Evolutionary conservation across 768 basidiomycete species (phyloP).

Genomic region (Mycena venus): DNA sequence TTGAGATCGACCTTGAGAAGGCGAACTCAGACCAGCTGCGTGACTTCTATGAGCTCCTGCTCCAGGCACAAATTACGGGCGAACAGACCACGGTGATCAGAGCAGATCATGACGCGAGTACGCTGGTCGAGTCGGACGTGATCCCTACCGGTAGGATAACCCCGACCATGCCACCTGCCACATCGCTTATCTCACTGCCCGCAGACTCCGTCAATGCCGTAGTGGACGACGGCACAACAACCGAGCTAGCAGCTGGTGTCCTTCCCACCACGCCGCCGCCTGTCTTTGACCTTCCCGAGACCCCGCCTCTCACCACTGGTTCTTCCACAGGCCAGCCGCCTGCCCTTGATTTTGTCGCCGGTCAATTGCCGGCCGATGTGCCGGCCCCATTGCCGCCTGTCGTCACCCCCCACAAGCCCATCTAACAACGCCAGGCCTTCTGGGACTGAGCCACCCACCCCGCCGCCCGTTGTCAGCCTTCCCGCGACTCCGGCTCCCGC

Average conservation of each 20-base stretch:
- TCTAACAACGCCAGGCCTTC: not conserved
- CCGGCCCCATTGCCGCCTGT: no score
- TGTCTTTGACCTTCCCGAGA: not conserved
- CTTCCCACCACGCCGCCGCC: not conserved
- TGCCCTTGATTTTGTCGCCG: not conserved
- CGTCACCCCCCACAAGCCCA: not conserved
- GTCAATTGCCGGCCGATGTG: not conserved
- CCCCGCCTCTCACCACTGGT: not conserved
- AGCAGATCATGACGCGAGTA: not conserved
- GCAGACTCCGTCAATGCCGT: not conserved
- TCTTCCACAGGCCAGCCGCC: not conserved
- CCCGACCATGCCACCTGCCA: not conserved
- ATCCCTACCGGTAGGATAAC: no score
- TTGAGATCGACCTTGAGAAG: not conserved
- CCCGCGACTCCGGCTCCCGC: not conserved
- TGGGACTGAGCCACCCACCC: not conserved
- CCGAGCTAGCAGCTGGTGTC: not conserved
- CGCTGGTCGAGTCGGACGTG: no score
- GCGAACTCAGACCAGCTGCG: not conserved
- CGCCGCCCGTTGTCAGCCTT: not conserved
- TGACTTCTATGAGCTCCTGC: not conserved
- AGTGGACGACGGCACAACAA: not conserved
- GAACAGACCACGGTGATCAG: not conserved
- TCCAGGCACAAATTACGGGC: not conserved
- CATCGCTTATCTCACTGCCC: no score